Evolutionary conservation across 2,329 filamentous ascomycete genomes (phyloP), one percentile per base, ranked within the genome.

Genomic region (Microcyclospora tardicrescens): DNA sequence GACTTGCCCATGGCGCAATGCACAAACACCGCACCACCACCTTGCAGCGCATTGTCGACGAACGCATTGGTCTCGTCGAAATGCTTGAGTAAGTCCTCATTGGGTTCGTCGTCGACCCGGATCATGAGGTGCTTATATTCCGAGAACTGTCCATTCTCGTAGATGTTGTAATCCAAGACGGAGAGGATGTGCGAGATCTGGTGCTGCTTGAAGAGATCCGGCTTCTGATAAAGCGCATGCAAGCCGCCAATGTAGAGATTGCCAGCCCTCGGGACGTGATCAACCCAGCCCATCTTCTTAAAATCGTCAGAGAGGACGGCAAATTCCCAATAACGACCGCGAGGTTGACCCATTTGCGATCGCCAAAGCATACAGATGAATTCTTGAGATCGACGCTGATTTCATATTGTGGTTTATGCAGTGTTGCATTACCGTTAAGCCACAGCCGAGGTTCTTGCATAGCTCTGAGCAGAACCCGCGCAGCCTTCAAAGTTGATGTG

Each of bases 1-100:
- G 86, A 94, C 63, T 91, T 93, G 33, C 89, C 89, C 77, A 93
- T 93, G 14, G 85, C 89, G 69, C 89, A 83, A 62, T 82, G 78
- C 47, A 81, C 73, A 46, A 81, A 67, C 16, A 82, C 77, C 35
- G 68, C 69, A 40, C 71, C 73, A 41, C 66, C 66, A 45, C 61
- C 60, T 49, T 68, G 61, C 40, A 95, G 64, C 1, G 77, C 87
- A 13, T 75, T 65, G 48, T 89, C 75, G 51, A 96, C 93, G 60
- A 93, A 96, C 33, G 68, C 71, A 51, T 87, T 81, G 37, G 43
- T 48, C 16, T 40, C 28, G 9, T 84, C 73, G 43, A 96, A 79
- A 58, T 91, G 77, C 41, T 80, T 72, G 13, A 96, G 64, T 33
- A 96, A 61, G 60, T 96, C 81, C 49, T 86, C 79, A 53, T 94